These are phyloP conservation scores for Hansenula lynferdii DNA, from an alignment of 1,139 yeast genomes.

Conservation along the genomic window DNA sequence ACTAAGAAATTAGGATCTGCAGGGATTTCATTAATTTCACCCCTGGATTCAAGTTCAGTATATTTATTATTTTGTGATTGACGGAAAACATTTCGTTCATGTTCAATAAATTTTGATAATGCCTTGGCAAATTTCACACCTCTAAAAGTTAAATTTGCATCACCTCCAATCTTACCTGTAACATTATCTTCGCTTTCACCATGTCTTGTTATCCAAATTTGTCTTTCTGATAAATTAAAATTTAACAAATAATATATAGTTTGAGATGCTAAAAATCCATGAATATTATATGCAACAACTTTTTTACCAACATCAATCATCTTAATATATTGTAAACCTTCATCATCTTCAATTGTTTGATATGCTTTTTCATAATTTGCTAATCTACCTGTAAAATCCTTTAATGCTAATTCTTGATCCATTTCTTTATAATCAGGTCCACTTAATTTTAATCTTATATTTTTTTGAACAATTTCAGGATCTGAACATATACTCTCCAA, in stretches of 20 bases:
- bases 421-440: constrained; percentile 92
- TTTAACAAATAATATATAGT: constrained; percentile 86
- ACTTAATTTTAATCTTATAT: constrained; percentile 76
- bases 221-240: constrained; percentile 86
- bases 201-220: constrained; percentile 93
- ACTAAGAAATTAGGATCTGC: constrained; percentile 67
- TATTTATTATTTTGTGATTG: constrained; percentile 55
- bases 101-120: constrained; percentile 66
- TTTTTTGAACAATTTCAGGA: constrained; percentile 69
- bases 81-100: constrained; percentile 68
- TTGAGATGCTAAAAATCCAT: constrained; percentile 91
- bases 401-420: constrained; percentile 76
- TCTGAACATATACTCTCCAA: constrained; percentile 88
- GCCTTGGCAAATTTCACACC: constrained; percentile 75
- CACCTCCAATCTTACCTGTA: constrained; percentile 85
- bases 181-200: constrained; percentile 90
- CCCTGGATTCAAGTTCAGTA: constrained; percentile 29
- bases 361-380: constrained; percentile 85
- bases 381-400: constrained; percentile 78
- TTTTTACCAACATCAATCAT: constrained; percentile 96
- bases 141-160: constrained; percentile 72
- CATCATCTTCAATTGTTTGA: constrained; percentile 81
- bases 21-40: constrained; percentile 17
- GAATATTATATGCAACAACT: constrained; percentile 85
- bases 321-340: constrained; percentile 80